Evolutionary conservation across 352 stramenopile species (phyloP).

Genomic region (Thraustotheca clavata): DNA sequence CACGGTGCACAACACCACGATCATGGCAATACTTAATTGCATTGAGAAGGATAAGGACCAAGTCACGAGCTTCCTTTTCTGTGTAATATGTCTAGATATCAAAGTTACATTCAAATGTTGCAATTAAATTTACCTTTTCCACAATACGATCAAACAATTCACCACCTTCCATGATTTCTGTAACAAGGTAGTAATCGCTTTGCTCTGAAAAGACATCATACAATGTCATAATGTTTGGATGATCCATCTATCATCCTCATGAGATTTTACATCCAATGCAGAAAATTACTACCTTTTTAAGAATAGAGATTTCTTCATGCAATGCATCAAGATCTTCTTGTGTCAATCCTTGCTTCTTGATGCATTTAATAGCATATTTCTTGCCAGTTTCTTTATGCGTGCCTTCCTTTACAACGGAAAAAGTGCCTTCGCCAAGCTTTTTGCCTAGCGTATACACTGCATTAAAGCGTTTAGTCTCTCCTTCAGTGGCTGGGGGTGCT

Average conservation of each 20-base stretch:
- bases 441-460: conserved; percentile 65
- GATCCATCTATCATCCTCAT: conserved; percentile 55
- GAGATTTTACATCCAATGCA: not conserved
- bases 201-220: conserved; percentile 91
- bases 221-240: conserved; percentile 91
- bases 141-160: conserved; percentile 84
- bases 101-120: not conserved
- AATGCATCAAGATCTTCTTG: conserved; percentile 81
- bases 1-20: conserved; percentile 70
- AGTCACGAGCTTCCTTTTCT: conserved; percentile 78
- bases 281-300: conserved; percentile 60
- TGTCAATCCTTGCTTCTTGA: conserved; percentile 81
- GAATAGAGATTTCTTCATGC: conserved; percentile 73
- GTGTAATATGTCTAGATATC: conserved; percentile 79
- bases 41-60: conserved; percentile 80
- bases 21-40: conserved; percentile 88
- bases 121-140: conserved; percentile 44
- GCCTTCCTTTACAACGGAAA: conserved; percentile 81
- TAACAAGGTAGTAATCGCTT: conserved; percentile 97
- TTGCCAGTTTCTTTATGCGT: conserved; percentile 75
- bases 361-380: conserved; percentile 89
- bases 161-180: conserved; percentile 93
- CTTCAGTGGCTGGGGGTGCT: not conserved
- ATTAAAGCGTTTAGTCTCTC: conserved; percentile 1
- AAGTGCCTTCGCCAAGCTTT: conserved; percentile 84